phyloP scores from a whole-genome alignment of 805 yeast genomes.

The Metschnikowia baotianmanensis region DNA sequence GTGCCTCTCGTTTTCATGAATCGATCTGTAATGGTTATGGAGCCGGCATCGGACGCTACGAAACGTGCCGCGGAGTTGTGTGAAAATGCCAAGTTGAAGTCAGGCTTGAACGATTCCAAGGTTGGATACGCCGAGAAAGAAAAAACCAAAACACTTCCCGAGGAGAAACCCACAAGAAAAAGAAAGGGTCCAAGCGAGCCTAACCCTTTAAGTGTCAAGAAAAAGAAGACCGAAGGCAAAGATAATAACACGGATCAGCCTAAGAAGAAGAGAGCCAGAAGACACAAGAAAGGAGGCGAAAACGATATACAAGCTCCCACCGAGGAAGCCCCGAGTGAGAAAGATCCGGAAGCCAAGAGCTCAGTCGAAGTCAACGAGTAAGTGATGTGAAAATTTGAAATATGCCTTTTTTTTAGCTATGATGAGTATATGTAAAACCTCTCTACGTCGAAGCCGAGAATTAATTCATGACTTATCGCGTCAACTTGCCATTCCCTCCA shows the following conservation, averaged over 20 bases:
- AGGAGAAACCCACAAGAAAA: slow-evolving; percentile 38
- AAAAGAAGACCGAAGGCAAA: slow-evolving; percentile 56
- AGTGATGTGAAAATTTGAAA: neutral
- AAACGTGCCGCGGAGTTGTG: slow-evolving; percentile 32
- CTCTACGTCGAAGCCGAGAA: neutral
- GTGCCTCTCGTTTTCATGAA: slow-evolving; percentile 85
- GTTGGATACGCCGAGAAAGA: slow-evolving; percentile 42
- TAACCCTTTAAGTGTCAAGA: slow-evolving; percentile 87
- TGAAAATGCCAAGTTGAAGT: slow-evolving; percentile 68
- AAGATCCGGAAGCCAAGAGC: neutral
- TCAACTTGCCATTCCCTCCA: slow-evolving; percentile 8
- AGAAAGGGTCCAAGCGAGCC: slow-evolving; percentile 77
- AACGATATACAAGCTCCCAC: slow-evolving; percentile 2
- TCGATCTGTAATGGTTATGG: slow-evolving; percentile 94
- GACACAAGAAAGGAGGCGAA: slow-evolving; percentile 13
- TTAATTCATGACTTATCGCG: neutral
- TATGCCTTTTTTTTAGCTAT: too few species aligned
- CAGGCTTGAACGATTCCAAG: slow-evolving; percentile 72
- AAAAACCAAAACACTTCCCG: slow-evolving; percentile 17
- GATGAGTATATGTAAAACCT: too few species aligned
- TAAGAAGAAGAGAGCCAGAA: slow-evolving; percentile 17
- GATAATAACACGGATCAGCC: slow-evolving; percentile 1
- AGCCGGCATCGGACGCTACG: slow-evolving; percentile 80
- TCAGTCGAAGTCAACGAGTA: neutral
- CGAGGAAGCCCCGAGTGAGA: neutral